Base-by-base conservation (phyloP, 78 protist species). In the Dictyostelium brefeldianum region DNA sequence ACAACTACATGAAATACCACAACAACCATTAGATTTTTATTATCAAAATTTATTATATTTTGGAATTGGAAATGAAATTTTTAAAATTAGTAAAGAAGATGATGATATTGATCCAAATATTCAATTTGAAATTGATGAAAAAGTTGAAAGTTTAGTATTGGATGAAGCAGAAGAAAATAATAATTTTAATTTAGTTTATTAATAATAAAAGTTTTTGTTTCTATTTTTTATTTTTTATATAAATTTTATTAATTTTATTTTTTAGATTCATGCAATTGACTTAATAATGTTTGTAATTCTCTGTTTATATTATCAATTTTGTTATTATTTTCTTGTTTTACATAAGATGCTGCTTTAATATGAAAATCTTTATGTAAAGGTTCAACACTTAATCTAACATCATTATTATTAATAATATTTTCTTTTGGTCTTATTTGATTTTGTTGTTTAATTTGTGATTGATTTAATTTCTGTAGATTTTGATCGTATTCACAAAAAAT, bases 341-440 rank as follows among this genome's bases (percentile, higher is more conserved):
- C 29, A 7, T 67, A 15, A 15, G 41, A 31, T 25, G 75, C 20
- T 67, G 22, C 75, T 31, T 67, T 67, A 31, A 67, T 67, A 31
- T 31, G 41, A 31, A 31, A 43, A 67, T 67, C 50, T 43, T 67
- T 31, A 31, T 25, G 75, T 31, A 67, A 31, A 15, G 75, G 75
- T 31, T 31, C 75, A 67, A 67, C 47, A 29, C 75, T 67, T 67
- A 67, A 67, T 67, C 31, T 57, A n/a, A 57, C n/a, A 57, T 57
- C 67, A 22, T 57, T 57, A n/a, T 29, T 57, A n/a, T 57, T 57
- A 14, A 57, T 57, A 57, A 57, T n/a, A 20, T 57, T 57, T 57
- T 57, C 67, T 57, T 57, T 57, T 14, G 67, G 22, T 57, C n/a
- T 31, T 25, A 31, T 25, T 67, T 31, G 47, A 22, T 15, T 31